Evolutionary conservation across 208 protist species (phyloP).

Genomic region (Trypanosoma theileri): DNA sequence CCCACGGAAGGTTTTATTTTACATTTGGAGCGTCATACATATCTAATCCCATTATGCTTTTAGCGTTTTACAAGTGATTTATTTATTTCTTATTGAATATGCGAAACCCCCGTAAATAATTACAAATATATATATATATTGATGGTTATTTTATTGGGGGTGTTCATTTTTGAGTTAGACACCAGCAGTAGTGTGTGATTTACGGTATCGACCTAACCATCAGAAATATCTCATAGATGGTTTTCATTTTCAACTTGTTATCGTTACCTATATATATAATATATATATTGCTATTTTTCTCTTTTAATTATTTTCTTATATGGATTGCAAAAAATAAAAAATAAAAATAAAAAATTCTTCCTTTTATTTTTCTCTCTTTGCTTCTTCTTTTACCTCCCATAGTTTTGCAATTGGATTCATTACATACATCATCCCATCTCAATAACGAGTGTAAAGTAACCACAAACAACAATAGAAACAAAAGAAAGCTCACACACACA

Average conservation of each 20-base stretch:
- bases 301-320: constrained; percentile 11
- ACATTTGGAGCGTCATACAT: not conserved
- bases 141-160: no score
- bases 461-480: not conserved
- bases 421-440: not conserved
- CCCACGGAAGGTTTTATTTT: constrained; percentile 27
- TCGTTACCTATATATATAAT: not conserved
- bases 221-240: not conserved
- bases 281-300: not conserved
- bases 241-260: not conserved
- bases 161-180: no score
- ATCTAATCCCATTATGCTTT: constrained; percentile 17
- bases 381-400: constrained; percentile 6
- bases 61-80: constrained; percentile 3
- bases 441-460: not conserved
- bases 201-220: not conserved
- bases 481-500: constrained; percentile 13
- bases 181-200: not conserved
- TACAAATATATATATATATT: not conserved
- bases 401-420: not conserved
- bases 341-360: not conserved
- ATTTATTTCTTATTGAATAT: not conserved
- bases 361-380: not conserved
- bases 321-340: not conserved
- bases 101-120: no score